Percentiles rank a stretch among this genome's conserved stretches.
Conservation (phyloP, 2,329 filamentous ascomycete species). For the Dendryphion nanum region DNA sequence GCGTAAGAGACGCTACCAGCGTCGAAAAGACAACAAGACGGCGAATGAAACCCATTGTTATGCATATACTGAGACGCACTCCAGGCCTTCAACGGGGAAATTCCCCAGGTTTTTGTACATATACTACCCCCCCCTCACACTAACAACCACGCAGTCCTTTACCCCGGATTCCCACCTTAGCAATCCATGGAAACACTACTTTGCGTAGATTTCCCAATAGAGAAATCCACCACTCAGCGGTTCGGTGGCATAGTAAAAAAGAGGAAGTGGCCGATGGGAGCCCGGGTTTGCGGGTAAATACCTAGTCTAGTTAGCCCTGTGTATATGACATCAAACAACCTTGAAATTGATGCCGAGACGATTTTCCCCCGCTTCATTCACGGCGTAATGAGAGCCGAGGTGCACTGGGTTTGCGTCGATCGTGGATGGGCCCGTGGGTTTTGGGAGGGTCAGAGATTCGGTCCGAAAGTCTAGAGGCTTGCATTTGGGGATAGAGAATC, state of each 20-base stretch:
- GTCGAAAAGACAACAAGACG: background rate
- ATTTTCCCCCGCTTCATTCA: too few relatives aligned
- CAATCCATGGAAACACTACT: too few relatives aligned
- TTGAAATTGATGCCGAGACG: too few relatives aligned
- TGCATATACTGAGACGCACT: background rate
- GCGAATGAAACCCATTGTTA: background rate
- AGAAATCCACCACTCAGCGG: constrained; percentile 1
- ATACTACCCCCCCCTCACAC: background rate
- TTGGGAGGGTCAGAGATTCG: too few relatives aligned
- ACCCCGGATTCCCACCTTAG: background rate
- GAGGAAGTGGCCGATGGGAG: background rate
- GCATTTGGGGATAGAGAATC: background rate
- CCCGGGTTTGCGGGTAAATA: background rate
- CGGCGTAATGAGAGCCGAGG: too few relatives aligned
- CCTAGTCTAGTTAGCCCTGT: background rate
- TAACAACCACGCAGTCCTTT: background rate
- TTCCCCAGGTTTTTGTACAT: background rate
- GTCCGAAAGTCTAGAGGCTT: too few relatives aligned
- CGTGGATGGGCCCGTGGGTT: too few relatives aligned
- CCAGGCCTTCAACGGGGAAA: background rate
- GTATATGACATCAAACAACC: constrained; percentile 1
- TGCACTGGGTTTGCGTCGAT: too few relatives aligned
- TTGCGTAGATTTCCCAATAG: background rate
- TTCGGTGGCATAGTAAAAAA: background rate
- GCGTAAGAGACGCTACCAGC: background rate